These are phyloP conservation scores for Eucalyptus urophylla DNA, from an alignment of 345 rosid species.

Conservation along the genomic window DNA sequence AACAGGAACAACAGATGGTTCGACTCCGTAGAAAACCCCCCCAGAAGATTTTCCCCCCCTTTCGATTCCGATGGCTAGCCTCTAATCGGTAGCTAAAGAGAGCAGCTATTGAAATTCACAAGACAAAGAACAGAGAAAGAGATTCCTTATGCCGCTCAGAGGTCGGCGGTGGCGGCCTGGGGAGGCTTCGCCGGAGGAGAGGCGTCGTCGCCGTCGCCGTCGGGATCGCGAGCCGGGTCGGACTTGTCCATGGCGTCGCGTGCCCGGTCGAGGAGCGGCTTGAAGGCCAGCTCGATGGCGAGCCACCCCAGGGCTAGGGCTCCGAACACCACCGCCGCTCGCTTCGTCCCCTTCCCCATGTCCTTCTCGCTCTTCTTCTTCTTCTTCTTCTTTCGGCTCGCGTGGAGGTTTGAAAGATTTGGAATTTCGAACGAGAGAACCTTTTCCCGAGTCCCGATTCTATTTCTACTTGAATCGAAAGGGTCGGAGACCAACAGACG, in stretches of 20 bases:
- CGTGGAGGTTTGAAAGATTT: neutral
- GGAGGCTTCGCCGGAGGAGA: neutral
- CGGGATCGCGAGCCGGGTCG: slow-evolving; percentile 53
- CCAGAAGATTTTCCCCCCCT: neutral
- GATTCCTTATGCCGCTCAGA: neutral
- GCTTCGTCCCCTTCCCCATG: slow-evolving; percentile 16
- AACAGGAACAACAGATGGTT: neutral
- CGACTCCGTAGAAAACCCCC: neutral
- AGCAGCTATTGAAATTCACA: neutral
- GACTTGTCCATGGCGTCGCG: slow-evolving; percentile 62
- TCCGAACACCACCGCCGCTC: slow-evolving; percentile 52
- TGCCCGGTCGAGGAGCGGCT: slow-evolving; percentile 55
- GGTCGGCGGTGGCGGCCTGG: neutral
- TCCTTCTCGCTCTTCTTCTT: neutral
- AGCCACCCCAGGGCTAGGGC: slow-evolving; percentile 73
- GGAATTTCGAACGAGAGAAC: neutral
- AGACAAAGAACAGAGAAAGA: neutral
- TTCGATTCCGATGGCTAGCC: neutral
- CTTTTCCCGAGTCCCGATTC: neutral
- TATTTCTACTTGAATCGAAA: neutral
- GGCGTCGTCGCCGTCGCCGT: slow-evolving; percentile 3
- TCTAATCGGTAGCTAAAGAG: neutral
- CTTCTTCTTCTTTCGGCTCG: neutral
- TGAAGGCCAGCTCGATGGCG: slow-evolving; percentile 71
- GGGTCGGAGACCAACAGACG: neutral